Conservation (phyloP, 352 stramenopile genomes). For the Phytophthora ohioensis region DNA sequence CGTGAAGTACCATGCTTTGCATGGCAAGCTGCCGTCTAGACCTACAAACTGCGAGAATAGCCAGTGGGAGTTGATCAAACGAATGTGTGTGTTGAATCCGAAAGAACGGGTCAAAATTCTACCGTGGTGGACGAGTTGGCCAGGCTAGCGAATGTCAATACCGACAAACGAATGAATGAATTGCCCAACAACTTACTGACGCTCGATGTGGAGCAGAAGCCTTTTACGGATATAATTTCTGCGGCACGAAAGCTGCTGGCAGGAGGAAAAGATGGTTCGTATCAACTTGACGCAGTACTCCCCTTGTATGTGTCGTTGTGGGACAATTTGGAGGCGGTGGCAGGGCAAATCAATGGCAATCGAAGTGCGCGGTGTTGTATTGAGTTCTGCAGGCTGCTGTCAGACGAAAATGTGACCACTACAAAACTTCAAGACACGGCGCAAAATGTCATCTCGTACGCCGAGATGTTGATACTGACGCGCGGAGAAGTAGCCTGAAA, state of each 20-base stretch:
- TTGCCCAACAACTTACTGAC: not conserved
- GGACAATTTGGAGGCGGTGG: not conserved
- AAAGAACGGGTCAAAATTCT: conserved; percentile 17
- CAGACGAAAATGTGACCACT: not conserved
- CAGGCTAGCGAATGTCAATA: not conserved
- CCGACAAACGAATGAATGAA: not conserved
- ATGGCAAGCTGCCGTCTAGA: not conserved
- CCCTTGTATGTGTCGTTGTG: conserved; percentile 2
- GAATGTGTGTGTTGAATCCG: conserved; percentile 10
- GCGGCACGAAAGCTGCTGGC: no score
- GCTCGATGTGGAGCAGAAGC: not conserved
- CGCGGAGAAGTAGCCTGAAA: no score
- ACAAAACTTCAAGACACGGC: not conserved
- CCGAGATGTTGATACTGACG: not conserved
- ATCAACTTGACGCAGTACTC: no score
- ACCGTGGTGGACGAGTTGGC: conserved; percentile 15
- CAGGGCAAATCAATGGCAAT: not conserved
- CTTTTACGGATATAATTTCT: no score
- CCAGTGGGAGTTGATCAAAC: conserved; percentile 7
- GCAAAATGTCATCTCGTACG: not conserved
- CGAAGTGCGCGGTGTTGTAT: not conserved
- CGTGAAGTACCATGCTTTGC: conserved; percentile 1
- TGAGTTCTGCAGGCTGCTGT: not conserved
- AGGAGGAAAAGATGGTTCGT: no score
- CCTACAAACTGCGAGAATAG: not conserved